Base-by-base conservation (phyloP, 306 rosid species). In the Corylus americana region DNA sequence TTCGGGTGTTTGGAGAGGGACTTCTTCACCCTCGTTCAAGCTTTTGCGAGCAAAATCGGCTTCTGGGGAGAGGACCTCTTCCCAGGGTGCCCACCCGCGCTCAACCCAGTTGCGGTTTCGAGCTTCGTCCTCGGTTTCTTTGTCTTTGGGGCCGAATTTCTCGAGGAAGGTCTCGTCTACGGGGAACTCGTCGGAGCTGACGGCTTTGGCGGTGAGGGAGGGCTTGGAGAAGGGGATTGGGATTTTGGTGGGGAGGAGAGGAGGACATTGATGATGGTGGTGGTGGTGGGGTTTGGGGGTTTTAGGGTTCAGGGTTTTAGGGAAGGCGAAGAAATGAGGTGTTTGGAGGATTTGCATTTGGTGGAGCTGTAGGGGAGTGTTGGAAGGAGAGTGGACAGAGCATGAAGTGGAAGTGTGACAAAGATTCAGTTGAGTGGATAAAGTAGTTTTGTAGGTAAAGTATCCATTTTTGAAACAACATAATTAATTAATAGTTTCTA, bases 41-140 rank as follows among this genome's bases (percentile, higher is more conserved):
- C 93, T 87, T 84, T 89, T 86, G 2, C 94, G 91, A 1, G 98
- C 98, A 77, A 95, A 95, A 64, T 93, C 88, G 1, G 88, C 98
- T 73, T 95, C 98, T 0, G 98, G 97, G 3, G 98, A 67, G 77
- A 95, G 92, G 48, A 95, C 82, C 67, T 95, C 98, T 42, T 95
- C 98, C 98, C 98, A 95, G 0, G 98, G 98, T 22, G 98, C 98
- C 98, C 98, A 95, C 1, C 98, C 97, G 1, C 98, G 97, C 71
- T 92, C 97, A 48, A 89, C 77, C 98, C 98, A 95, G 90, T 93
- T 91, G 70, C 91, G 91, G 11, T 69, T 70, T 7, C 98, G 90
- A 25, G 97, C 98, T 79, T 95, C 97, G 35, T 95, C 98, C 47
- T 95, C 98, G 20, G 98, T 74, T 53, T 92, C 96, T n/a, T 91